A percentile compares a stretch with the other conserved stretches of the same genome.
phyloP scores from a whole-genome alignment of 2,329 filamentous ascomycete species.

The Colletotrichum orchidophilum region DNA sequence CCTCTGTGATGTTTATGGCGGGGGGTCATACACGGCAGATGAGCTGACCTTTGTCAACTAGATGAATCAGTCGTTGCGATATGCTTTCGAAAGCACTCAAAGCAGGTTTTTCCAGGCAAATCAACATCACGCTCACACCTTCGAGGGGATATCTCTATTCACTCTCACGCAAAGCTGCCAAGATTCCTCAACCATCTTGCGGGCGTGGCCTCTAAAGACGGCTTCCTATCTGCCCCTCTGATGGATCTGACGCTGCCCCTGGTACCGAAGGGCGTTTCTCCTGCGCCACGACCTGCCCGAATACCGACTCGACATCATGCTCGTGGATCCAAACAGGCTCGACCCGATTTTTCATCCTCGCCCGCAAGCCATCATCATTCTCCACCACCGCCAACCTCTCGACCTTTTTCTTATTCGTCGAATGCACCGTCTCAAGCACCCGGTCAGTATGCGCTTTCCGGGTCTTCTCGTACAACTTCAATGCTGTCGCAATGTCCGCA shows the following conservation, averaged over 20 bases:
- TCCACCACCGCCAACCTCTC: constrained; percentile 38
- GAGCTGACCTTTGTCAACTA: background rate
- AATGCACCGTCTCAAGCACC: constrained; percentile 47
- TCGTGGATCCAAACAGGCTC: constrained; percentile 56
- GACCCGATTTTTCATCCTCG: constrained; percentile 45
- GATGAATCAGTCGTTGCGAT: background rate
- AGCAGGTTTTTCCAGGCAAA: background rate
- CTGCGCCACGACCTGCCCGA: constrained; percentile 34
- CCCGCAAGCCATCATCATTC: constrained; percentile 49
- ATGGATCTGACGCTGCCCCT: background rate
- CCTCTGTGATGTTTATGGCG: no score
- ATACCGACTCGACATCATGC: constrained; percentile 54
- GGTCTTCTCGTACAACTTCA: constrained; percentile 53
- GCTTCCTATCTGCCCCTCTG: constrained; percentile 13
- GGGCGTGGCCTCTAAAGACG: background rate
- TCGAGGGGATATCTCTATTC: background rate
- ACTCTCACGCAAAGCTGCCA: background rate
- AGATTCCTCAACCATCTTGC: background rate
- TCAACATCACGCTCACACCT: background rate
- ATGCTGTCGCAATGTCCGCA: constrained; percentile 39
- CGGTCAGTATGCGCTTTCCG: constrained; percentile 52
- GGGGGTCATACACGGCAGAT: background rate
- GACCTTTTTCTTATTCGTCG: constrained; percentile 40
- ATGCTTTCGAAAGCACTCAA: background rate
- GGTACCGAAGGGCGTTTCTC: background rate